Evolutionary conservation across 768 basidiomycete species (phyloP).

Genomic region (Leucosporidium creatinivorum): DNA sequence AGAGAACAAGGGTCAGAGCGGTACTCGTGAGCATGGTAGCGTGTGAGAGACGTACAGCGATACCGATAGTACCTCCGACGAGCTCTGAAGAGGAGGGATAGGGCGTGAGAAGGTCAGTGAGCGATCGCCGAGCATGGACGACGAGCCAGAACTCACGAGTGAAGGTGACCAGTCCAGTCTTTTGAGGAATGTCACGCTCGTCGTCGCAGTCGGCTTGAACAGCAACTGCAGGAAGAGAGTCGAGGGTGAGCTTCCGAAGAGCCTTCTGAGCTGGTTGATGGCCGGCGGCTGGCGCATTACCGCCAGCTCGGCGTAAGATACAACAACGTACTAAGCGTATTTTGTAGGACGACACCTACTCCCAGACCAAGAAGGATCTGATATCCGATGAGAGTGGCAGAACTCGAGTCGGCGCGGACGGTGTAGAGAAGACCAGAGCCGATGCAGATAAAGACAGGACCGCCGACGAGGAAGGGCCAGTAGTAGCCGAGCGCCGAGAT

Average conservation of each 20-base stretch:
- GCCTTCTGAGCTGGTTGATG: too few species aligned
- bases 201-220: slow-evolving; percentile 44
- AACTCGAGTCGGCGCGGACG: slow-evolving; percentile 36
- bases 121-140: too few species aligned
- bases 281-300: too few species aligned
- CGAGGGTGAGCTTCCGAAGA: not conserved
- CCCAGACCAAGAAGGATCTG: slow-evolving; percentile 44
- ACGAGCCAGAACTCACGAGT: slow-evolving; percentile 10
- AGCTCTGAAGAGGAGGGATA: not conserved
- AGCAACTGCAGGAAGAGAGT: slow-evolving; percentile 13
- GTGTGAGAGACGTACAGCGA: not conserved
- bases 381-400: slow-evolving; percentile 41
- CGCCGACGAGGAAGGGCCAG: slow-evolving; percentile 40
- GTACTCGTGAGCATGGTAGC: slow-evolving; percentile 22
- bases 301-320: too few species aligned
- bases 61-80: not conserved
- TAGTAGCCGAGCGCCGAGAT: slow-evolving; percentile 40
- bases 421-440: slow-evolving; percentile 43
- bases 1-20: slow-evolving; percentile 33
- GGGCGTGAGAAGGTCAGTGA: not conserved
- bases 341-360: slow-evolving; percentile 43
- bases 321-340: slow-evolving; percentile 38
- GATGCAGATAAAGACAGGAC: slow-evolving; percentile 39
- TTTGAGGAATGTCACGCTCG: slow-evolving; percentile 40
- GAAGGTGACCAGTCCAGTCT: slow-evolving; percentile 43